Evolutionary conservation across 2,329 filamentous ascomycete genomes (phyloP).

Genomic region (Penicillium sp.): DNA sequence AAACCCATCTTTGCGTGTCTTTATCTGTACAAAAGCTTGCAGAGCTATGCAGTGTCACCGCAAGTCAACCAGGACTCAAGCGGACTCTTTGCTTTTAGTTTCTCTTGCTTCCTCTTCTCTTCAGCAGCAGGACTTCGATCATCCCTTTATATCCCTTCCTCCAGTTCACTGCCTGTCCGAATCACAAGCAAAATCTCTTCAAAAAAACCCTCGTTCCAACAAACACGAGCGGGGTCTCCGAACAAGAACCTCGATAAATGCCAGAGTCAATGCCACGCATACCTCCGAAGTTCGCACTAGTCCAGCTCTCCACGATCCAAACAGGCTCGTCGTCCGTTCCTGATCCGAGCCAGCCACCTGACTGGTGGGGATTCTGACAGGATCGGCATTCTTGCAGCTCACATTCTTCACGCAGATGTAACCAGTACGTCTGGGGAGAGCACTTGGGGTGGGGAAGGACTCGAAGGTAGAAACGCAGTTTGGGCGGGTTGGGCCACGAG

Average conservation of each 20-base stretch:
- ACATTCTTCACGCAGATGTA: slow-evolving; percentile 15
- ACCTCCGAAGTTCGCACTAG: not conserved
- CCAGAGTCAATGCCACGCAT: not conserved
- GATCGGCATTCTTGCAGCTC: slow-evolving; percentile 23
- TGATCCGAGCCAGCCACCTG: slow-evolving; percentile 5
- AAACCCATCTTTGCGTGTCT: slow-evolving; percentile 6
- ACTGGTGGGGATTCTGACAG: slow-evolving; percentile 18
- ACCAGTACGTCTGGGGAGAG: slow-evolving; percentile 1
- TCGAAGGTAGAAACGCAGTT: not conserved
- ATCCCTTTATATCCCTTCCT: not conserved
- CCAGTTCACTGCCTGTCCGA: not conserved
- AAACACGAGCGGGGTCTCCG: not conserved
- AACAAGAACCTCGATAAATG: not conserved
- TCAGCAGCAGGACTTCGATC: not conserved
- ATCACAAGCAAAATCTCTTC: not conserved
- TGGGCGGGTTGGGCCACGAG: not conserved
- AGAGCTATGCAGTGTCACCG: not conserved
- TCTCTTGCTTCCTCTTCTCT: not conserved
- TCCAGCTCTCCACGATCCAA: slow-evolving; percentile 1
- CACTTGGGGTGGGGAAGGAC: not conserved
- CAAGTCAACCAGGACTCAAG: slow-evolving; percentile 3
- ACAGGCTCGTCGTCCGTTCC: slow-evolving; percentile 14
- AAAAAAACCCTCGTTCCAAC: not conserved
- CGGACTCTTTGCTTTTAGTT: not conserved
- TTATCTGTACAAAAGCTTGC: not conserved